Base-by-base conservation (phyloP, 768 basidiomycete genomes). In the Phallus indusiatus region DNA sequence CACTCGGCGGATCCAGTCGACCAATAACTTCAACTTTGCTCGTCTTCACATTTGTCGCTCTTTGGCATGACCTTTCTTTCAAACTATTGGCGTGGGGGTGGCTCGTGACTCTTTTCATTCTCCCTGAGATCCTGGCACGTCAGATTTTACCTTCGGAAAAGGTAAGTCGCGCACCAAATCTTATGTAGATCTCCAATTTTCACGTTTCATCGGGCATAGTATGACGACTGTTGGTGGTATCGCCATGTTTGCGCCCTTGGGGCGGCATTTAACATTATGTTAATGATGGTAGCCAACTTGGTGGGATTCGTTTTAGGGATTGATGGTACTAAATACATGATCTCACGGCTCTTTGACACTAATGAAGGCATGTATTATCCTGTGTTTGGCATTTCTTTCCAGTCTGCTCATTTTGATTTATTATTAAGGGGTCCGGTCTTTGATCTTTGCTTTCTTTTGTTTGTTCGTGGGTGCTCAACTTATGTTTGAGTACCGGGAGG, bases 41-140 rank as follows among this genome's bases (percentile, higher is more conserved):
- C 46, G 82, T 95, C 18, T 98, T 97, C 76, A 88, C 95, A 0
- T 98, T 99, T 66, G 94, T 97, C 21, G 95, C 96, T 0, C 73
- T 99, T 18, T 99, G 95, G 95, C 96, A 99, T 65, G 96, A 97
- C 67, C 77, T 97, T 1, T 88, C 89, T 0, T 85, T 95, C 70
- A 78, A 78, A 22, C 78, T 98, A 5, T 77, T 99, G 1, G 85
- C 91, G 1, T 99, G 94, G 94, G 95, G 96, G 1, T 98, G 96
- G 96, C 84, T 96, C 10, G 79, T 95, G 60, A 89, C 84, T 66
- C 61, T 95, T 51, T 96, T 99, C 71, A 85, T 99, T 61, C 61
- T 93, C 6, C 95, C 94, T 0, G 95, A 98, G 71, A 65, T 96
- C 10, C 59, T 79, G 0, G 89, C 84, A 0, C 71, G 75, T 10